These are phyloP conservation scores for Jackrogersella multiformis DNA, from an alignment of 495 filamentous ascomycete species.

Conservation along the genomic window DNA sequence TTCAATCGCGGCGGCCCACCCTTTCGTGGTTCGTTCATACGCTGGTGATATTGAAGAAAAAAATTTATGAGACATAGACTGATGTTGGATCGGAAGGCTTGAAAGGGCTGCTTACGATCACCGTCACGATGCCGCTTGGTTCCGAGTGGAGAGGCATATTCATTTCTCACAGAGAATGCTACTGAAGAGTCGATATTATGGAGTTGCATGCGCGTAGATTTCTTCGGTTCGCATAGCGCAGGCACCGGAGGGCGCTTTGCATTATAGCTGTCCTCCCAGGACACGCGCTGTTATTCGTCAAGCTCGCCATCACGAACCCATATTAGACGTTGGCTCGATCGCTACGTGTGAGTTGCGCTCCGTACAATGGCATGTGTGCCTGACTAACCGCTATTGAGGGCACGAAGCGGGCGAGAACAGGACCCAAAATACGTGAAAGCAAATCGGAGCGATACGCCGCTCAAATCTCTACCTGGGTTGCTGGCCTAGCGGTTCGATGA, in stretches of 20 bases:
- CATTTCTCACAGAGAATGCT: constrained; percentile 38
- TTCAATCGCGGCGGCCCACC: constrained; percentile 18
- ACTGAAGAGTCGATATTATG: constrained; percentile 34
- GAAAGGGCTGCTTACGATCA: constrained; percentile 34
- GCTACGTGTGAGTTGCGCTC: constrained; percentile 26
- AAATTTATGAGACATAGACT: constrained; percentile 16
- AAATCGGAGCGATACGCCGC: constrained; percentile 37
- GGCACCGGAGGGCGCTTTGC: constrained; percentile 36
- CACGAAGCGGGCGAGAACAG: constrained; percentile 17
- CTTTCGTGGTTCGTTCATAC: constrained; percentile 6
- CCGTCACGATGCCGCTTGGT: constrained; percentile 31
- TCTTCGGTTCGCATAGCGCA: constrained; percentile 42
- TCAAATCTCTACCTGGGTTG: constrained; percentile 36
- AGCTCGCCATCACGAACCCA: constrained; percentile 14
- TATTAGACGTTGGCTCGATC: constrained; percentile 24
- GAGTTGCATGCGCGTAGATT: constrained; percentile 29
- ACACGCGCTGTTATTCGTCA: constrained; percentile 19
- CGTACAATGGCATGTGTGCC: constrained; percentile 19
- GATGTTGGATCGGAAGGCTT: constrained; percentile 34
- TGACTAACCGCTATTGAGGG: constrained; percentile 19
- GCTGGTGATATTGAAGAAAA: constrained; percentile 9
- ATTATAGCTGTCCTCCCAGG: constrained; percentile 28
- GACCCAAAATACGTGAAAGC: constrained; percentile 18
- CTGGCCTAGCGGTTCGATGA: constrained; percentile 36
- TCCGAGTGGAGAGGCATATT: constrained; percentile 41